Evolutionary conservation across 305 asterid species (phyloP), one percentile per base, ranked within the genome.

Genomic region (Euphrasia arctica): DNA sequence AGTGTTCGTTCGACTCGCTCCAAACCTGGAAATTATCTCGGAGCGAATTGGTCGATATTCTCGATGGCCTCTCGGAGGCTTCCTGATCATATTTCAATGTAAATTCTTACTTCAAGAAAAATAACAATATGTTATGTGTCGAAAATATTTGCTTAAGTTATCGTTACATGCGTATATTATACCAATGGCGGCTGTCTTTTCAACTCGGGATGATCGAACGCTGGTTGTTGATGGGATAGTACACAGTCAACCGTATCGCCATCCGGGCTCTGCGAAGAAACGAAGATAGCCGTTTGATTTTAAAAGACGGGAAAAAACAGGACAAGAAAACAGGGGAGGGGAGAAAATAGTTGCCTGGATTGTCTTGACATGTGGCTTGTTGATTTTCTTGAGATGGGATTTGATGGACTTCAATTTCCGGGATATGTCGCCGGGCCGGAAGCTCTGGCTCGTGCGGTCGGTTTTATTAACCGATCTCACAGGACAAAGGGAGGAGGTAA

Each of bases 311-410:
- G 25, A 13, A 39, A 65, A 36, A 48, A 67, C 60, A 75, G 63
- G 62, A 14, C 54, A 68, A 54, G 1, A 64, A 13, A 59, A 29
- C 57, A 55, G 28, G 65, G 11, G 36, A 8, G 5, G 3, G 58
- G 69, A 67, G 47, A 15, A 48, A 55, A 9, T 39, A 39, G 7
- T 58, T 73, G 63, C 98, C 92, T 83, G 83, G 77, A 91, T 79
- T 67, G 95, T 82, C 83, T 85, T 89, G 58, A 89, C 65, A 12
- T 84, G 36, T 71, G 90, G 90, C 63, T 91, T 91, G 55, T 91
- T 91, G 70, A 91, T 74, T 58, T 80, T 91, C 82, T 34, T 74
- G 41, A 91, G 81, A 63, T 85, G 90, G 63, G 79, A 77, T 72
- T 77, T 58, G 56, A 87, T 70, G 57, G 74, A 65, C 73, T 68